A percentile compares a stretch with the other conserved stretches of the same genome.
Evolutionary conservation across 164 flowering plant species (phyloP).

Genomic region (Berberis vulgaris): DNA sequence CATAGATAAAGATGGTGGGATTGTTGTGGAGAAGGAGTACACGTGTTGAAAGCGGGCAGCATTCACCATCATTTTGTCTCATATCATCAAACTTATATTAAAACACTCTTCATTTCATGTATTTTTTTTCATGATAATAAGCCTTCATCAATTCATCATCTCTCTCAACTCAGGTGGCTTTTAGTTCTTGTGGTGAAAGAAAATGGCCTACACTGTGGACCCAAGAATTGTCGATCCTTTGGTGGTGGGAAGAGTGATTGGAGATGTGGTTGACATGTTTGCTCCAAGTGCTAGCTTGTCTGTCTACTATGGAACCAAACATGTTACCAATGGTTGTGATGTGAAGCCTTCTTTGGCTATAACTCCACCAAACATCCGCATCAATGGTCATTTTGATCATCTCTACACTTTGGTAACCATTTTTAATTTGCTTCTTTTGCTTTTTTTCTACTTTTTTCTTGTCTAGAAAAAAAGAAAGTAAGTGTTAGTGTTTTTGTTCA

Average conservation of each 20-base stretch:
- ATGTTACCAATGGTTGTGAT: constrained; percentile 62
- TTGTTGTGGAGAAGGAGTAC: no score
- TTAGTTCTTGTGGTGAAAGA: not conserved
- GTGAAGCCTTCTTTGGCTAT: constrained; percentile 55
- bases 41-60: no score
- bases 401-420: constrained; percentile 48
- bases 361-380: constrained; percentile 38
- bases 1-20: no score
- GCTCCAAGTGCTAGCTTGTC: constrained; percentile 47
- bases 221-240: constrained; percentile 38
- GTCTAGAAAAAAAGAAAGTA: no score
- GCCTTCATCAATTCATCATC: no score
- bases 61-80: no score
- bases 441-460: no score
- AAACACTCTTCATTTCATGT: no score
- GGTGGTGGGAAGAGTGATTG: constrained; percentile 62
- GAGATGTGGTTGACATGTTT: constrained; percentile 80
- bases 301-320: constrained; percentile 46
- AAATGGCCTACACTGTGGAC: not conserved
- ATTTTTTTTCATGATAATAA: no score
- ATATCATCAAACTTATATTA: no score
- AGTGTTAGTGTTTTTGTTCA: not conserved
- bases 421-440: no score
- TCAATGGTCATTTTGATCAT: constrained; percentile 37
- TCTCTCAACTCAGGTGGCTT: no score